These are phyloP conservation scores for Endothia cerciana DNA, from an alignment of 2,329 filamentous ascomycete genomes.

Conservation along the genomic window DNA sequence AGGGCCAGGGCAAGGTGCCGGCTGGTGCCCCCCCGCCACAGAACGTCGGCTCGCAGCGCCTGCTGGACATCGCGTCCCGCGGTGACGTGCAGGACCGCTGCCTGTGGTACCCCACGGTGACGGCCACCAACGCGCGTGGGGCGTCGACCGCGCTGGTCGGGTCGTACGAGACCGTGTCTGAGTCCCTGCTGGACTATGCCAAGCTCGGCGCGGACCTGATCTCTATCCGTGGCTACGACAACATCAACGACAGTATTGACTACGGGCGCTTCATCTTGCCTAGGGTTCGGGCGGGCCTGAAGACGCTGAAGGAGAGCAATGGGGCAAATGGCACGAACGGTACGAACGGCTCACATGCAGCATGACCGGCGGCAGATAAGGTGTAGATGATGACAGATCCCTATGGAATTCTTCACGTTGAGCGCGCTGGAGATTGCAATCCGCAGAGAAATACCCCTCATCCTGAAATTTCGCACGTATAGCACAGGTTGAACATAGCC, in stretches of 20 bases:
- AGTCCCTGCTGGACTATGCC: conserved; percentile 61
- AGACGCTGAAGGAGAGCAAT: conserved; percentile 30
- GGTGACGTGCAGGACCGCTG: conserved; percentile 64
- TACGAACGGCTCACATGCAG: background rate
- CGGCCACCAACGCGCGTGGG: conserved; percentile 61
- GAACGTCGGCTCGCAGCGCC: conserved; percentile 61
- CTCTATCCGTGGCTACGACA: conserved; percentile 65
- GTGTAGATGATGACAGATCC: background rate
- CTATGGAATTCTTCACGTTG: background rate
- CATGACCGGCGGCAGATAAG: background rate
- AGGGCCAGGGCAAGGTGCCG: conserved; percentile 36
- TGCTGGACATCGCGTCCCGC: conserved; percentile 59
- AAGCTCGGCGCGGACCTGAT: conserved; percentile 60
- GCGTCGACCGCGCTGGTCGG: conserved; percentile 64
- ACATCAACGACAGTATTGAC: conserved; percentile 62
- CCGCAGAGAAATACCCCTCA: background rate
- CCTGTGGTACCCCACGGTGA: conserved; percentile 67
- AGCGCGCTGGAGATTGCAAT: no score
- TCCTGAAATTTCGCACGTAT: background rate
- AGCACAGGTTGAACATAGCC: no score
- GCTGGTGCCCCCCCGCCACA: conserved; percentile 48
- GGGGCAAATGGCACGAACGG: conserved; percentile 6
- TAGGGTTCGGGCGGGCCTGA: conserved; percentile 45
- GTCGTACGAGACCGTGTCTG: conserved; percentile 54
- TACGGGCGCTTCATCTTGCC: conserved; percentile 62